phyloP scores from a whole-genome alignment of 768 basidiomycete species.

The Fibroporia radiculosa region DNA sequence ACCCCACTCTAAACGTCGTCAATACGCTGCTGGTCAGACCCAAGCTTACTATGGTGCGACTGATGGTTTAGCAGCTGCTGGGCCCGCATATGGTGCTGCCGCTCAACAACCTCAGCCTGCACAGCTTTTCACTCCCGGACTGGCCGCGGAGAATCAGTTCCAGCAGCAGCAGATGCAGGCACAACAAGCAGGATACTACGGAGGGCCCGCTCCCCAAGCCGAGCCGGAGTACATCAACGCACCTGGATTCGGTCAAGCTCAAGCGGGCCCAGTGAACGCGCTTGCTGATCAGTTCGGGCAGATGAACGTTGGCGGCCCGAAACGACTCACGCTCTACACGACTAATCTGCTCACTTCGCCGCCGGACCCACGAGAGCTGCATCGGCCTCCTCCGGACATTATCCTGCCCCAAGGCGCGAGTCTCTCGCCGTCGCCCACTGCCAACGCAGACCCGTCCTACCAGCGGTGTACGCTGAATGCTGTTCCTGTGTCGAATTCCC shows the following conservation, averaged over 20 bases:
- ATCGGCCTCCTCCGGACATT: conserved; percentile 81
- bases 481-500: conserved; percentile 84
- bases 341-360: conserved; percentile 90
- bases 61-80: conserved; percentile 34
- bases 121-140: conserved; percentile 84
- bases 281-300: conserved; percentile 81
- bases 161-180: conserved; percentile 44
- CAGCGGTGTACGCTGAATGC: conserved; percentile 87
- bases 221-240: conserved; percentile 38
- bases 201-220: conserved; percentile 26
- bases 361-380: conserved; percentile 82
- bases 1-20: conserved; percentile 63
- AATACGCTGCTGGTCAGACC: conserved; percentile 92
- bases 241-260: conserved; percentile 36
- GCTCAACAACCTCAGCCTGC: conserved; percentile 31
- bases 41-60: conserved; percentile 71
- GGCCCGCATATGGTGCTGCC: conserved; percentile 37
- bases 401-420: conserved; percentile 79
- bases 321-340: conserved; percentile 72
- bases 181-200: conserved; percentile 33
- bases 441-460: conserved; percentile 87
- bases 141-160: conserved; percentile 63
- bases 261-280: conserved; percentile 43
- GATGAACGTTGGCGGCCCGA: conserved; percentile 80
- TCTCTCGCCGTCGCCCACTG: conserved; percentile 66